Percentiles rank a stretch among this genome's conserved stretches.
Evolutionary conservation across 179 eudicot species (phyloP).

Genomic region (Beta macrorhiza): DNA sequence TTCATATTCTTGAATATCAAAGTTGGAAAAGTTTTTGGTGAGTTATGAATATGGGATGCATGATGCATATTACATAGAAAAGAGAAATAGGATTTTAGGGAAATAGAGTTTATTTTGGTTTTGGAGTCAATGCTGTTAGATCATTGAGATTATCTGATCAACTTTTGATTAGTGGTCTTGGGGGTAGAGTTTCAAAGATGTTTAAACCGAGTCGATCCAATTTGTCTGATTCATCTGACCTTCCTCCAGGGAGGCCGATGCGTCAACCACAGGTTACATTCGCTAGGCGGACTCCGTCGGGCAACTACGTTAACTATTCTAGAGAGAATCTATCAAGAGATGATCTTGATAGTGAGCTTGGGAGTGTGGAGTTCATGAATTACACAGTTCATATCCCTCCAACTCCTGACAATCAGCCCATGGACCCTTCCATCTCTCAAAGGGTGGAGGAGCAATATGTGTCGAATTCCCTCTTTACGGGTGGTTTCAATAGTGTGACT

Average conservation of each 20-base stretch:
- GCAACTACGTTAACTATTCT: slow-evolving; percentile 49
- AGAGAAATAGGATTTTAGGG: neutral
- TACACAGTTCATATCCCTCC: slow-evolving; percentile 48
- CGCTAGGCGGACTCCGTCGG: slow-evolving; percentile 48
- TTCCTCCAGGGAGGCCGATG: slow-evolving; percentile 47
- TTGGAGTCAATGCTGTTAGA: slow-evolving; percentile 14
- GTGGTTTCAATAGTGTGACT: slow-evolving; percentile 73
- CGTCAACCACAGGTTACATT: slow-evolving; percentile 43
- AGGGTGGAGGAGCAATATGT: slow-evolving; percentile 53
- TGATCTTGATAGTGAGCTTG: slow-evolving; percentile 49
- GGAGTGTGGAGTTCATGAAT: slow-evolving; percentile 43
- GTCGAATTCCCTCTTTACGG: slow-evolving; percentile 56
- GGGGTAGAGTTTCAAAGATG: slow-evolving; percentile 21
- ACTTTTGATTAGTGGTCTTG: neutral
- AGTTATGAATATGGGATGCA: neutral
- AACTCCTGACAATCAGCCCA: slow-evolving; percentile 44
- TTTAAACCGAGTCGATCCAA: slow-evolving; percentile 47
- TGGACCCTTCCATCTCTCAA: slow-evolving; percentile 47
- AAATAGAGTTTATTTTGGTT: neutral
- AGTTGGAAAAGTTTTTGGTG: slow-evolving; percentile 1
- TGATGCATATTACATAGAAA: neutral
- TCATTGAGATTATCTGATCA: slow-evolving; percentile 17
- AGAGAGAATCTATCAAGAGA: slow-evolving; percentile 47
- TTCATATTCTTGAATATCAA: slow-evolving; percentile 9
- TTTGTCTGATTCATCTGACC: slow-evolving; percentile 49